Percentiles rank a stretch among this genome's conserved stretches.
Evolutionary conservation across 2,329 filamentous ascomycete genomes (phyloP).

Genomic region (Didymella glomerata): DNA sequence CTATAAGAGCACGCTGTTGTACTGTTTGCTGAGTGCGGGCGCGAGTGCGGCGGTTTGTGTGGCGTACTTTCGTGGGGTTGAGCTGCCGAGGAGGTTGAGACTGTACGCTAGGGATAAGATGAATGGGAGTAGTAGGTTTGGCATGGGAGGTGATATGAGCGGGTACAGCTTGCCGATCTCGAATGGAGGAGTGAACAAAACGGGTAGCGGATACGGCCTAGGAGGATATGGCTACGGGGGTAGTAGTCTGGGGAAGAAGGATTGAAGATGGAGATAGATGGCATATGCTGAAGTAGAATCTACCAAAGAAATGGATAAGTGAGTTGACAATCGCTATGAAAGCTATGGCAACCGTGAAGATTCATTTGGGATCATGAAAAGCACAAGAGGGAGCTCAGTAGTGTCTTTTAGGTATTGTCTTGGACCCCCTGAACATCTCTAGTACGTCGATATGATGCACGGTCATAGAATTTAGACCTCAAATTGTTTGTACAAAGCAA

Average conservation of each 20-base stretch:
- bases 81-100: conserved; percentile 60
- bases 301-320: too few relatives aligned
- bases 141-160: conserved; percentile 33
- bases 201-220: conserved; percentile 51
- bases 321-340: too few relatives aligned
- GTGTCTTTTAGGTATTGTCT: too few relatives aligned
- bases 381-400: too few relatives aligned
- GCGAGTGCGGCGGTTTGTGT: conserved; percentile 61
- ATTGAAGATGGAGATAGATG: conserved; percentile 43
- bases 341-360: too few relatives aligned
- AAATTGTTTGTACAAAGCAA: conserved; percentile 10
- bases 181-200: conserved; percentile 37
- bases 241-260: conserved; percentile 54
- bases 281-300: too few relatives aligned
- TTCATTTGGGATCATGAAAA: too few relatives aligned
- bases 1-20: conserved; percentile 59
- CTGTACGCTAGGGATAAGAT: conserved; percentile 65
- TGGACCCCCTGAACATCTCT: too few relatives aligned
- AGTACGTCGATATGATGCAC: too few relatives aligned
- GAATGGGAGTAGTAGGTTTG: conserved; percentile 50
- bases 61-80: conserved; percentile 63
- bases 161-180: conserved; percentile 45
- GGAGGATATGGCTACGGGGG: conserved; percentile 57
- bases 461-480: background rate
- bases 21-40: conserved; percentile 58